phyloP scores from a whole-genome alignment of 2,329 filamentous ascomycete species.

The Cladosporium sp. region DNA sequence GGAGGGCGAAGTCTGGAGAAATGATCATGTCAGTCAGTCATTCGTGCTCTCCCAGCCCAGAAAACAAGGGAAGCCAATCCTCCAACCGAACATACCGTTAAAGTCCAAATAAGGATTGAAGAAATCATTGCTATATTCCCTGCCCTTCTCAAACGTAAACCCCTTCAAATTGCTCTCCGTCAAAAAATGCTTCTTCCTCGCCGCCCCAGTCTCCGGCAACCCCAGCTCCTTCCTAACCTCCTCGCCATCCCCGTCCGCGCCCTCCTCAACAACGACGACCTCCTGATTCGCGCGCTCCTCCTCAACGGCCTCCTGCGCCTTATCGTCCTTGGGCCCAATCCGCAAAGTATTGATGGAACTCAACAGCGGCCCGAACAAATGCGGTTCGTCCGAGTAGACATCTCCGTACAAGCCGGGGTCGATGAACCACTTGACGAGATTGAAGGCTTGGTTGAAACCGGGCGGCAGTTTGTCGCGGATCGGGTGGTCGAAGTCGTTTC shows the following conservation, averaged over 20 bases:
- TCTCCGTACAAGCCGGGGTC: slow-evolving; percentile 90
- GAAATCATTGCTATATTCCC: slow-evolving; percentile 65
- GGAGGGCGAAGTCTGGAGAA: slow-evolving; percentile 64
- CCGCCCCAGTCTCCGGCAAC: slow-evolving; percentile 38
- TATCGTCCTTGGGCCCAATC: slow-evolving; percentile 51
- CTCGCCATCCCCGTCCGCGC: slow-evolving; percentile 43
- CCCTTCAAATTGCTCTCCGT: slow-evolving; percentile 49
- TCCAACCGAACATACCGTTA: slow-evolving; percentile 45
- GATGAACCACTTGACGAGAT: slow-evolving; percentile 82
- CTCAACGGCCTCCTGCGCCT: slow-evolving; percentile 28
- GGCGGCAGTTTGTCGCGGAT: slow-evolving; percentile 82
- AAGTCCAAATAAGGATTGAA: slow-evolving; percentile 93
- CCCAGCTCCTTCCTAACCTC: slow-evolving; percentile 35
- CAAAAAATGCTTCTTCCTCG: slow-evolving; percentile 58
- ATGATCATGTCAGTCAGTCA: slow-evolving; percentile 1
- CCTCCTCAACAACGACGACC: slow-evolving; percentile 53
- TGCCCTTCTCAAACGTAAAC: slow-evolving; percentile 59
- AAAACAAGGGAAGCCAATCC: no score
- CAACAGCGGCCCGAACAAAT: slow-evolving; percentile 77
- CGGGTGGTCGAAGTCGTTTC: slow-evolving; percentile 90
- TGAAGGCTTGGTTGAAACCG: slow-evolving; percentile 78
- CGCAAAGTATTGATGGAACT: slow-evolving; percentile 74
- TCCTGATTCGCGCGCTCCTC: slow-evolving; percentile 53
- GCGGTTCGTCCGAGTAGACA: slow-evolving; percentile 78
- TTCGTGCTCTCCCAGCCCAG: no score